Evolutionary conservation across 1,284 basidiomycete species (phyloP), one percentile per base, ranked within the genome.

Genomic region (Leccinum pachyderme): DNA sequence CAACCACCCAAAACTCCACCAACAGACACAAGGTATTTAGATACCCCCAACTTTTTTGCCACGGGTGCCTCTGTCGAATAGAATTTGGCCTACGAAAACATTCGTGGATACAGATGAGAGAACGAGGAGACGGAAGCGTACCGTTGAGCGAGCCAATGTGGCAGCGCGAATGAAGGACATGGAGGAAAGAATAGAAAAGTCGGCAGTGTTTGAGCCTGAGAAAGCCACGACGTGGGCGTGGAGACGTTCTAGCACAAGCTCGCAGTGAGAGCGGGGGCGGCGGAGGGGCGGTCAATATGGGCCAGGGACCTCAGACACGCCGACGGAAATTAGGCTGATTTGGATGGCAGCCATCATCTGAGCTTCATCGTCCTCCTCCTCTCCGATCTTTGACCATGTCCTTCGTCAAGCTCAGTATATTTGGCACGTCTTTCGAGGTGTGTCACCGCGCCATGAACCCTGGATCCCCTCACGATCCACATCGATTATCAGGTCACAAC

Each of bases 371-470:
- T 37, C 25, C 43, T 28, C 52, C 24, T 39, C 28, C 55, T 25
- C 24, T 44, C 43, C 43, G 43, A 45, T 45, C 43, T 45, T 45
- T 27, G 43, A 45, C 43, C 54, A 92, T 92, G 89, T 92, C 89
- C 43, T 98, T 98, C 70, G 94, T 98, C 72, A 98, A 98, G 77
- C 91, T 98, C 66, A 93, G 90, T 77, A 98, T 98, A 76, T 98
- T 98, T 69, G 95, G 95, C 53, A 98, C 95, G 61, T 93, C 92
- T 53, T 94, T 94, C 73, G 91, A 94, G 86, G 91, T 88, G 54
- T 63, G 73, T 63, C 56, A 39, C 28, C 48, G 27, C 56, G 46
- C 51, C 53, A 44, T 49, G 32, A 55, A 55, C 54, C 35, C 51
- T 57, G 57, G 55, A 61, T 68, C 15, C 48, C 45, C 54, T 52